Evolutionary conservation across 2,329 filamentous ascomycete genomes (phyloP).

Genomic region (Pseudovirgaria hyperparasitica): DNA sequence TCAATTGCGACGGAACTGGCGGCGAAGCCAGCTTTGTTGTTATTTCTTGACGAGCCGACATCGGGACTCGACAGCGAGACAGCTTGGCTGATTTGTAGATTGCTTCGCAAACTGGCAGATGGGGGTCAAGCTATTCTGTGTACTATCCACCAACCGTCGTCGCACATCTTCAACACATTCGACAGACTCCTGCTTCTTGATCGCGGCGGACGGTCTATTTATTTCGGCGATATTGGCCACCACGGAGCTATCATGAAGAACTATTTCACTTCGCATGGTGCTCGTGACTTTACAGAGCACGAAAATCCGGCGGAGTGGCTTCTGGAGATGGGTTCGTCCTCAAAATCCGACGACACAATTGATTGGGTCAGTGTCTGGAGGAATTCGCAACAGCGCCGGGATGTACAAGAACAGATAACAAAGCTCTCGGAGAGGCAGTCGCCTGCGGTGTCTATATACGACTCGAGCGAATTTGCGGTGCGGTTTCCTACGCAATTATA

Average conservation of each 20-base stretch:
- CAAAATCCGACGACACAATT: slow-evolving; percentile 29
- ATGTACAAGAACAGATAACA: slow-evolving; percentile 28
- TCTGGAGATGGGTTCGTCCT: slow-evolving; percentile 33
- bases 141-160: slow-evolving; percentile 60
- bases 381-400: slow-evolving; percentile 24
- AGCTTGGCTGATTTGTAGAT: slow-evolving; percentile 52
- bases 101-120: slow-evolving; percentile 52
- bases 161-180: slow-evolving; percentile 53
- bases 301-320: slow-evolving; percentile 43
- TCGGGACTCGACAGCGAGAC: slow-evolving; percentile 56
- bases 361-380: slow-evolving; percentile 36
- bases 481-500: slow-evolving; percentile 27
- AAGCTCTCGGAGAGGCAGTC: no score
- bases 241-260: slow-evolving; percentile 28
- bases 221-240: slow-evolving; percentile 47
- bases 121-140: slow-evolving; percentile 55
- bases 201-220: slow-evolving; percentile 52
- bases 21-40: slow-evolving; percentile 69
- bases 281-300: slow-evolving; percentile 36
- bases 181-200: slow-evolving; percentile 52
- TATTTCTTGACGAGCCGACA: slow-evolving; percentile 76
- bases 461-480: slow-evolving; percentile 33
- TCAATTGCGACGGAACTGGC: slow-evolving; percentile 85
- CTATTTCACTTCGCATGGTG: slow-evolving; percentile 42
- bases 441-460: no score